Conservation (phyloP, 108 stramenopile species). For the Cyclotella choctawhatcheeana region DNA sequence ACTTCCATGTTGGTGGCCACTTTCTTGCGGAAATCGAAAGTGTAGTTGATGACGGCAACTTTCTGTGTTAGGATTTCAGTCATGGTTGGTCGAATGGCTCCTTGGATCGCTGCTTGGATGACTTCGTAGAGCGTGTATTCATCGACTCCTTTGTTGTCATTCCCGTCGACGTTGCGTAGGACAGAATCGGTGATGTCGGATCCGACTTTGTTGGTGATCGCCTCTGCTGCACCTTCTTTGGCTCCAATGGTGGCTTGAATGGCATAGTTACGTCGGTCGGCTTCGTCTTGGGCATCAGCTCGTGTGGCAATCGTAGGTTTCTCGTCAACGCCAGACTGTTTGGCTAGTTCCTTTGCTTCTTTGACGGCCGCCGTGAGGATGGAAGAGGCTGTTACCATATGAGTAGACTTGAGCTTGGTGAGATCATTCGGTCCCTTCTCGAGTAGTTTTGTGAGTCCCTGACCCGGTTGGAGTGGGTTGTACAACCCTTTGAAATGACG, state of each 20-base stretch:
- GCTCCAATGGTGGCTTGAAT: slow-evolving; percentile 3
- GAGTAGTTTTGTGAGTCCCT: no score
- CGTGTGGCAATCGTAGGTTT: neutral
- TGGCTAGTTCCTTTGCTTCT: no score
- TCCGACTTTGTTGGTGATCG: neutral
- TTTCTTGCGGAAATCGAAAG: slow-evolving; percentile 2
- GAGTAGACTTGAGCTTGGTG: no score
- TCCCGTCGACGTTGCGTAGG: neutral
- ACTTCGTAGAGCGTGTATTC: slow-evolving; percentile 3
- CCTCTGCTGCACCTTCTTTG: slow-evolving; percentile 6
- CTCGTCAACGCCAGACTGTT: no score
- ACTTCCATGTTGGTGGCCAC: slow-evolving; percentile 2
- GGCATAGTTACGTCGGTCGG: neutral
- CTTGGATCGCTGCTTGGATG: neutral
- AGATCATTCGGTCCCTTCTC: no score
- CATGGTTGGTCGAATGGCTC: neutral
- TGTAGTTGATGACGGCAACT: neutral
- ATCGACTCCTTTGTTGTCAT: neutral
- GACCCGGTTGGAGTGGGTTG: no score
- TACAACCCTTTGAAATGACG: no score
- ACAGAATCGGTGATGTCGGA: slow-evolving; percentile 6
- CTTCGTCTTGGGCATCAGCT: neutral
- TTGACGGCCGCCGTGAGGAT: no score
- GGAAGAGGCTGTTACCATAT: no score
- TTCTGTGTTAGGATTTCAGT: neutral